Evolutionary conservation across 257 asterid genomes (phyloP).

Genomic region (Fraxinus pennsylvanica): DNA sequence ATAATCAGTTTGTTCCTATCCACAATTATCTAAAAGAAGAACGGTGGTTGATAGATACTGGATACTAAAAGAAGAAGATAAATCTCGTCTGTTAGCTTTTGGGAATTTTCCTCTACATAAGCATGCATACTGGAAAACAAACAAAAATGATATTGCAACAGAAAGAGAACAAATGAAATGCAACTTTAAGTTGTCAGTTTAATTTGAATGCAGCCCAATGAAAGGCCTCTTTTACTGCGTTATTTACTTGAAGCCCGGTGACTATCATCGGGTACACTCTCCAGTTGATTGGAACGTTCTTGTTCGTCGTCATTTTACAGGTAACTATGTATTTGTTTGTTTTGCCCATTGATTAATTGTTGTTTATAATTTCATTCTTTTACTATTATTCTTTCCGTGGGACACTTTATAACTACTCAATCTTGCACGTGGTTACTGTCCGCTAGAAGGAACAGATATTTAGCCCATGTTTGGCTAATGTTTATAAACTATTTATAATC

Average conservation of each 20-base stretch:
- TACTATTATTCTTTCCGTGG: neutral
- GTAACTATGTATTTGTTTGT: constrained; percentile 33
- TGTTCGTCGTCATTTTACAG: constrained; percentile 83
- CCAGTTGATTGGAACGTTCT: constrained; percentile 90
- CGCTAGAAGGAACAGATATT: constrained; percentile 5
- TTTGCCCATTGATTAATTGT: neutral
- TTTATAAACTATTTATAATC: too few relatives aligned
- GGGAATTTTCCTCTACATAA: neutral
- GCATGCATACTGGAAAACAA: neutral
- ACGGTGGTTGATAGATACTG: neutral
- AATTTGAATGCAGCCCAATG: constrained; percentile 63
- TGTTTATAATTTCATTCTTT: neutral
- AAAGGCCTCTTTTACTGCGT: constrained; percentile 95
- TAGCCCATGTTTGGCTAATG: too few relatives aligned
- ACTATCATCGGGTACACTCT: constrained; percentile 94
- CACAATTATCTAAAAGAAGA: neutral
- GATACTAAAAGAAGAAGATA: neutral
- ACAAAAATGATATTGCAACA: neutral
- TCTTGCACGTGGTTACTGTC: constrained; percentile 19
- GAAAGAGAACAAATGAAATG: neutral
- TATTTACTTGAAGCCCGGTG: constrained; percentile 94
- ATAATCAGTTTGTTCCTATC: neutral
- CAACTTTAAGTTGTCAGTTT: constrained; percentile 1
- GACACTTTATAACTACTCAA: constrained; percentile 4
- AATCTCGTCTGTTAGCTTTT: neutral